Percentiles rank a stretch among this genome's conserved stretches.
Evolutionary conservation across 805 yeast genomes (phyloP).

Genomic region (Yamadazyma sp.): DNA sequence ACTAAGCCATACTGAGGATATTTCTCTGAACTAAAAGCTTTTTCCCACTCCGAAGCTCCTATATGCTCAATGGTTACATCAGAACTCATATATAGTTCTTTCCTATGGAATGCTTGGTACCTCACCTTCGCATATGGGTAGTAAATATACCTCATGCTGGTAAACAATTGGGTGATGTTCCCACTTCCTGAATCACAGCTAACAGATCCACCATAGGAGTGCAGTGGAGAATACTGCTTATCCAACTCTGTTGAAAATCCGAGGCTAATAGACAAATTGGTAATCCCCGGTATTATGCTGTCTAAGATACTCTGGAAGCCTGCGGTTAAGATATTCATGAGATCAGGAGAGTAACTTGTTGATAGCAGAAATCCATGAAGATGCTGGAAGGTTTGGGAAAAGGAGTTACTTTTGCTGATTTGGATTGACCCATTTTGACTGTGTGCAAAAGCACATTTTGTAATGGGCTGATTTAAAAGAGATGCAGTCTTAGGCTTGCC

Average conservation of each 20-base stretch:
- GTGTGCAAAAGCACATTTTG: conserved; percentile 7
- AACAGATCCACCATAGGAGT: conserved; percentile 11
- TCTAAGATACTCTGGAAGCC: conserved; percentile 5
- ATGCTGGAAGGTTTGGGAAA: conserved; percentile 2
- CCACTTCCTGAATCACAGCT: conserved; percentile 10
- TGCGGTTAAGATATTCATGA: conserved; percentile 6
- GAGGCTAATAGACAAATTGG: conserved; percentile 4
- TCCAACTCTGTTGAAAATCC: conserved; percentile 1
- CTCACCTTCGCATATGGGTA: conserved; percentile 15
- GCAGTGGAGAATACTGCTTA: neutral
- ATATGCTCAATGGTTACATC: neutral
- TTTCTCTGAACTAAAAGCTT: conserved; percentile 7
- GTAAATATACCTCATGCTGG: conserved; percentile 8
- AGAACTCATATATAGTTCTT: neutral
- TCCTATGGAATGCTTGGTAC: conserved; percentile 5
- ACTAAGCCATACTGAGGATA: conserved; percentile 14
- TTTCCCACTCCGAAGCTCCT: conserved; percentile 9
- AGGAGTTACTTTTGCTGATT: conserved; percentile 11
- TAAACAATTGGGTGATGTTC: conserved; percentile 15
- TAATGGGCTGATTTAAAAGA: conserved; percentile 7
- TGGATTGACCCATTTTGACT: conserved; percentile 5
- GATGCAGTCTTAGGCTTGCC: conserved; percentile 8
- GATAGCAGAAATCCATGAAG: conserved; percentile 8
- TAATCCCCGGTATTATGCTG: conserved; percentile 4
- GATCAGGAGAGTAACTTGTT: neutral